Evolutionary conservation across 495 filamentous ascomycete species (phyloP).

Genomic region (Xylaria cubensis): DNA sequence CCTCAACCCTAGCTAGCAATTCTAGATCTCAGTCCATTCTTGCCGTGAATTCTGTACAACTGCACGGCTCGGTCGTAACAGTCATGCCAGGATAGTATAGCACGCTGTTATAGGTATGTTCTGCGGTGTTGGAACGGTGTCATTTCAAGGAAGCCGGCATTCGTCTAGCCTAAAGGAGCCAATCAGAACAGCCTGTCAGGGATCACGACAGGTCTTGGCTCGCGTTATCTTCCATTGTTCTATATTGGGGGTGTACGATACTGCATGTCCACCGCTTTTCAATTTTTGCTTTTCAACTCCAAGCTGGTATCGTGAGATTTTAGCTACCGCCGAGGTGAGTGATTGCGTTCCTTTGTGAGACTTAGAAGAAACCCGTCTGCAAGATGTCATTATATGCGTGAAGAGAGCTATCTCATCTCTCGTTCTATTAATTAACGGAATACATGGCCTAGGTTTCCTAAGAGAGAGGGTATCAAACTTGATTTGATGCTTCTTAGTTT

Average conservation of each 20-base stretch:
- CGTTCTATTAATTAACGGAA: background rate
- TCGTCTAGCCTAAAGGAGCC: conserved; percentile 11
- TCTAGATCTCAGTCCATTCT: conserved; percentile 20
- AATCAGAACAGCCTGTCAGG: background rate
- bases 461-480: background rate
- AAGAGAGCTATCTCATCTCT: background rate
- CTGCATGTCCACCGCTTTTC: conserved; percentile 24
- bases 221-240: conserved; percentile 14
- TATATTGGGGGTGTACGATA: conserved; percentile 14
- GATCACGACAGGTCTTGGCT: conserved; percentile 22
- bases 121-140: conserved; percentile 21
- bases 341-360: background rate
- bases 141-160: conserved; percentile 21
- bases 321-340: conserved; percentile 2
- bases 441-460: background rate
- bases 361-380: background rate
- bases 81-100: conserved; percentile 3
- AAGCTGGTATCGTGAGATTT: conserved; percentile 16
- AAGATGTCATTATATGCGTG: background rate
- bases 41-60: conserved; percentile 12
- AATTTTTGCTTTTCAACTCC: conserved; percentile 23
- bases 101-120: conserved; percentile 1
- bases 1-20: conserved; percentile 6
- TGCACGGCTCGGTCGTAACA: conserved; percentile 19
- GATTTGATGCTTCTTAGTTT: background rate